Conservation (phyloP, 2,329 filamentous ascomycete genomes). For the Phyllosticta ampelicida region DNA sequence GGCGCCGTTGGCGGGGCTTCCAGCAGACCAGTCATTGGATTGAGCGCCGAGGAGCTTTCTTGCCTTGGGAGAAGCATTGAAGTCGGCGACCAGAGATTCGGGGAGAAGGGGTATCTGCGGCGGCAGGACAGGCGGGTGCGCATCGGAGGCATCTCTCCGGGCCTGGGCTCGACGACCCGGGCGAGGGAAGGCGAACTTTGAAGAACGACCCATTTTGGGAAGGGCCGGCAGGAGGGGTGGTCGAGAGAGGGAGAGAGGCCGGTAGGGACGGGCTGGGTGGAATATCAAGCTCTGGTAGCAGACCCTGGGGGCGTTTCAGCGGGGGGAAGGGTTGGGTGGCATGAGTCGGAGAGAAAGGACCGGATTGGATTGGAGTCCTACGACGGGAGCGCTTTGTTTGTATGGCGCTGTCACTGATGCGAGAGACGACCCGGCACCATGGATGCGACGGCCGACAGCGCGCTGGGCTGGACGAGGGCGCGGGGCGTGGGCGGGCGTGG, state of each 20-base stretch:
- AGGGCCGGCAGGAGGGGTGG: not conserved
- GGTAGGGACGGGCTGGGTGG: constrained; percentile 3
- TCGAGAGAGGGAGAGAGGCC: not conserved
- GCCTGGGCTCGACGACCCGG: constrained; percentile 21
- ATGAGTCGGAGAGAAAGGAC: not conserved
- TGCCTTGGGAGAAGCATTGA: not conserved
- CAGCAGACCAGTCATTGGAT: not conserved
- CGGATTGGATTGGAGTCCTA: no score
- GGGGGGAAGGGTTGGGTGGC: not conserved
- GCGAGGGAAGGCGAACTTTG: constrained; percentile 29
- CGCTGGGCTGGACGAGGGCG: not conserved
- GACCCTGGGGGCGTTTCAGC: constrained; percentile 5
- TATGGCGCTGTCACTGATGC: not conserved
- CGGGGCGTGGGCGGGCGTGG: no score
- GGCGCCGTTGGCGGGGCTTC: constrained; percentile 10
- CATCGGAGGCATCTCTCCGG: constrained; percentile 21
- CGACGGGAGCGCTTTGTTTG: not conserved
- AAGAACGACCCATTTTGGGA: constrained; percentile 7
- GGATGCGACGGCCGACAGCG: constrained; percentile 6
- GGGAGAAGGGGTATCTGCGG: constrained; percentile 9
- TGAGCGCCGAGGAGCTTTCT: not conserved
- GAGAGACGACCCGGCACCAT: not conserved
- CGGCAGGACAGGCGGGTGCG: constrained; percentile 24
- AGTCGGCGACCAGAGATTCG: constrained; percentile 4
- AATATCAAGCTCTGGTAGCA: constrained; percentile 6